These are phyloP conservation scores for Meyerozyma elateridarum DNA, from an alignment of 1,139 yeast species.

Conservation along the genomic window DNA sequence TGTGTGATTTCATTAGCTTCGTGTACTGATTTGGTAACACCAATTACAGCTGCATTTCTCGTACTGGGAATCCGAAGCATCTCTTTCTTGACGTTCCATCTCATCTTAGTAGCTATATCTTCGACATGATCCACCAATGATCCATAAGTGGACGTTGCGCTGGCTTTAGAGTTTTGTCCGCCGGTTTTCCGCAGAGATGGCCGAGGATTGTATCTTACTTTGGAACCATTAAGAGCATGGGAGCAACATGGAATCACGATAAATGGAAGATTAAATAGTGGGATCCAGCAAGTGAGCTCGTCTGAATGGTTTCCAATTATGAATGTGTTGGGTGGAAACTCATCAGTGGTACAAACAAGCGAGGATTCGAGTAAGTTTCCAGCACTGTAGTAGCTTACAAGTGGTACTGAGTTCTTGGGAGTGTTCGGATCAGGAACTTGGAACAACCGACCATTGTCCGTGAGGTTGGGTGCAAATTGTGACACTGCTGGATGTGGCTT, in stretches of 20 bases:
- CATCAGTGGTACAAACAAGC: slow-evolving; percentile 58
- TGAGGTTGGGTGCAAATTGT: slow-evolving; percentile 47
- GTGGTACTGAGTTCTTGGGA: slow-evolving; percentile 19
- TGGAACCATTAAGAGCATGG: slow-evolving; percentile 75
- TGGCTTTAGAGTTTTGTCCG: slow-evolving; percentile 3
- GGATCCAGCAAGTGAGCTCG: slow-evolving; percentile 94
- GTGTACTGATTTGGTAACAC: slow-evolving; percentile 33
- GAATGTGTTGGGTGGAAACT: slow-evolving; percentile 66
- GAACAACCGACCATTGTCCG: slow-evolving; percentile 58
- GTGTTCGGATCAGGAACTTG: slow-evolving; percentile 31
- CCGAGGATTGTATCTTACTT: slow-evolving; percentile 55
- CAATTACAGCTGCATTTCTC: slow-evolving; percentile 85
- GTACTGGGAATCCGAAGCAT: slow-evolving; percentile 93
- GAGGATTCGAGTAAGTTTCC: slow-evolving; percentile 49
- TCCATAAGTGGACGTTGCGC: slow-evolving; percentile 60
- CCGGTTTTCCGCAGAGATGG: too few relatives aligned
- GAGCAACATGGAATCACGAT: slow-evolving; percentile 96
- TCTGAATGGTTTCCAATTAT: slow-evolving; percentile 94
- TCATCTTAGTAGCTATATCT: slow-evolving; percentile 58
- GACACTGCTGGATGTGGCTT: slow-evolving; percentile 64
- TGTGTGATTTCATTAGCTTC: slow-evolving; percentile 24
- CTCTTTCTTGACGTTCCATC: slow-evolving; percentile 84
- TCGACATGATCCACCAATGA: slow-evolving; percentile 83
- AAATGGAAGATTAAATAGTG: slow-evolving; percentile 79
- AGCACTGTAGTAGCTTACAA: slow-evolving; percentile 44